Conservation (phyloP, 345 rosid species). For the Diplotaxis tenuifolia region DNA sequence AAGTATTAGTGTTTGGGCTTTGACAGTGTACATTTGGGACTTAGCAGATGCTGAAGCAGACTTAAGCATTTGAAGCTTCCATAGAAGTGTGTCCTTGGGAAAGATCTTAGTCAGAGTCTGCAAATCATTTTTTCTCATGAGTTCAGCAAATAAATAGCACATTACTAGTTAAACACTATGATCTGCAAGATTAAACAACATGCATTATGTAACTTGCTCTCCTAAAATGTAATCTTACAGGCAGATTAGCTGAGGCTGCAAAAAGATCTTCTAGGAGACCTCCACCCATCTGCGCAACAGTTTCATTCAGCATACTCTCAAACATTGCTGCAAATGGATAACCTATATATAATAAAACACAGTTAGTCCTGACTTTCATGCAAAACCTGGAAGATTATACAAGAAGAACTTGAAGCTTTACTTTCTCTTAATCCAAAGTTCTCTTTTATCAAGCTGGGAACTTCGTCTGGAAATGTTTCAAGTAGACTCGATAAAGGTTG, state of each 20-base stretch:
- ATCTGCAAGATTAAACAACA: conserved; percentile 12
- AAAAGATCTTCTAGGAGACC: conserved; percentile 32
- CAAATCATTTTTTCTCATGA: background rate
- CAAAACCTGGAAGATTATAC: background rate
- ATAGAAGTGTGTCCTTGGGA: conserved; percentile 64
- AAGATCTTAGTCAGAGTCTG: conserved; percentile 61
- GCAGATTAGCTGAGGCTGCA: conserved; percentile 32
- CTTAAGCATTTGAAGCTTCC: conserved; percentile 72
- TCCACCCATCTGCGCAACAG: conserved; percentile 22
- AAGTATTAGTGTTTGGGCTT: conserved; percentile 62
- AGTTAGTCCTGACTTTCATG: background rate
- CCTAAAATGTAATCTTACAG: conserved; percentile 36
- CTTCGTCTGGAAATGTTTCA: conserved; percentile 40
- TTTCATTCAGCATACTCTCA: conserved; percentile 36
- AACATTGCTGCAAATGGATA: conserved; percentile 34
- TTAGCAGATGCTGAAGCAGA: conserved; percentile 58
- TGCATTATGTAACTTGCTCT: background rate
- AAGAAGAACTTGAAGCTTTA: conserved; percentile 4
- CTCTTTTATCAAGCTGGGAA: conserved; percentile 38
- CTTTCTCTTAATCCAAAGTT: conserved; percentile 44
- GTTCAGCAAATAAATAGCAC: background rate
- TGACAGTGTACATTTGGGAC: conserved; percentile 50
- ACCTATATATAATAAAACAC: conserved; percentile 32
- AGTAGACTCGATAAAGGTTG: conserved; percentile 42
- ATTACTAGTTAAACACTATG: background rate